Evolutionary conservation across 2,329 filamentous ascomycete genomes (phyloP), one percentile per base, ranked within the genome.

Genomic region (Talaromyces marneffei): DNA sequence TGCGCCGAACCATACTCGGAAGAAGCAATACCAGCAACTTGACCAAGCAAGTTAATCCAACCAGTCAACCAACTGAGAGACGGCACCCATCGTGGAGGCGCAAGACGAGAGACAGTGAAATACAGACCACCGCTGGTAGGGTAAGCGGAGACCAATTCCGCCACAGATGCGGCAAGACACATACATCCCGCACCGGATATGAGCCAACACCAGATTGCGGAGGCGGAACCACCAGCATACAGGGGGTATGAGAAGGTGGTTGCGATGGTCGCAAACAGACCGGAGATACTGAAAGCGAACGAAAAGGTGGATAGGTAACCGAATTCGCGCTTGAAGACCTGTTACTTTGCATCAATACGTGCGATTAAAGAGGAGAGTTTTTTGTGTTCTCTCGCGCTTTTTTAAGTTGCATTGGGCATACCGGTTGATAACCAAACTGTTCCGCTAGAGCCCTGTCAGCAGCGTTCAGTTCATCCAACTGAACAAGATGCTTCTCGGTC

Each of bases 311-410:
- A 84, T 14, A 82, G 73, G 60, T 83, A 83, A 60, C 79, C 79
- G 65, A 86, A 86, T 66, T 85, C 82, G 65, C 83, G 79, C 71
- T 83, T 83, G 74, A 85, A 84, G 59, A 85, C 83, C 71, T 81
- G 29, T 48, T 52, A 33, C 3, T 4, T 52, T 14, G n/a, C n/a
- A n/a, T n/a, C n/a, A n/a, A n/a, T n/a, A n/a, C n/a, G n/a, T n/a
- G n/a, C n/a, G n/a, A n/a, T n/a, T n/a, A n/a, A n/a, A n/a, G 39
- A 46, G 14, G 7, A 29, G 23, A 29, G 6, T 23, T 12, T 23
- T 42, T 44, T 2, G 10, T 2, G 20, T 5, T n/a, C 35, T 23
- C 23, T n/a, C n/a, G n/a, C n/a, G n/a, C 42, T 33, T 23, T 42
- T 27, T 33, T 20, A 20, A 56, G 40, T 60, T 33, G 55, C 35